phyloP scores from a whole-genome alignment of 2,329 filamentous ascomycete species.

The Colletotrichum horii region DNA sequence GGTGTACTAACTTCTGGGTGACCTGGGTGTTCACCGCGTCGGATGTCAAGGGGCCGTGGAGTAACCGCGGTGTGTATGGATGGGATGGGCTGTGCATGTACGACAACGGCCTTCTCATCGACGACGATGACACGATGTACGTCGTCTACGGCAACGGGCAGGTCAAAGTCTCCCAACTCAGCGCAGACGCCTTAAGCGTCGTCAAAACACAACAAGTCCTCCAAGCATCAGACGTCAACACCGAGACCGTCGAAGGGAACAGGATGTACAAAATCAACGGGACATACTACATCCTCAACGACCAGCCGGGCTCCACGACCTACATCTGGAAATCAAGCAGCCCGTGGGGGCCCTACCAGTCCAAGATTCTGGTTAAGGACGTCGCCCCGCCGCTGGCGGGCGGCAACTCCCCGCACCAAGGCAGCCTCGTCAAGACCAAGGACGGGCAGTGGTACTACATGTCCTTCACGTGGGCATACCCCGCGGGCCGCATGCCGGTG shows the following conservation, averaged over 20 bases:
- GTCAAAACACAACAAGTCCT: slow-evolving; percentile 51
- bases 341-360: slow-evolving; percentile 58
- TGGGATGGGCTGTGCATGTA: slow-evolving; percentile 55
- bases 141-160: slow-evolving; percentile 57
- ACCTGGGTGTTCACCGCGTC: slow-evolving; percentile 60
- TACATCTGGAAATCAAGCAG: slow-evolving; percentile 55
- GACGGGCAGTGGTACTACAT: slow-evolving; percentile 64
- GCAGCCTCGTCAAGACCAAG: slow-evolving; percentile 57
- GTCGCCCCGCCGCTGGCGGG: slow-evolving; percentile 47
- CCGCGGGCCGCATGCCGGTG: slow-evolving; percentile 61
- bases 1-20: slow-evolving; percentile 54
- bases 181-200: slow-evolving; percentile 49
- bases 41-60: slow-evolving; percentile 47
- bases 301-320: slow-evolving; percentile 47
- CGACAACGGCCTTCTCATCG: slow-evolving; percentile 61
- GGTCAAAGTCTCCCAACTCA: slow-evolving; percentile 56
- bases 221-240: slow-evolving; percentile 36
- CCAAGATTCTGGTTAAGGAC: slow-evolving; percentile 45
- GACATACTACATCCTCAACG: slow-evolving; percentile 59
- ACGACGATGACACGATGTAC: slow-evolving; percentile 65
- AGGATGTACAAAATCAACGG: slow-evolving; percentile 64
- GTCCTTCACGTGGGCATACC: slow-evolving; percentile 60
- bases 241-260: slow-evolving; percentile 50
- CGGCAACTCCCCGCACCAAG: slow-evolving; percentile 57
- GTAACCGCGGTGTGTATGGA: slow-evolving; percentile 36